phyloP scores from a whole-genome alignment of 495 filamentous ascomycete species.

The Glarea lozoyensis region DNA sequence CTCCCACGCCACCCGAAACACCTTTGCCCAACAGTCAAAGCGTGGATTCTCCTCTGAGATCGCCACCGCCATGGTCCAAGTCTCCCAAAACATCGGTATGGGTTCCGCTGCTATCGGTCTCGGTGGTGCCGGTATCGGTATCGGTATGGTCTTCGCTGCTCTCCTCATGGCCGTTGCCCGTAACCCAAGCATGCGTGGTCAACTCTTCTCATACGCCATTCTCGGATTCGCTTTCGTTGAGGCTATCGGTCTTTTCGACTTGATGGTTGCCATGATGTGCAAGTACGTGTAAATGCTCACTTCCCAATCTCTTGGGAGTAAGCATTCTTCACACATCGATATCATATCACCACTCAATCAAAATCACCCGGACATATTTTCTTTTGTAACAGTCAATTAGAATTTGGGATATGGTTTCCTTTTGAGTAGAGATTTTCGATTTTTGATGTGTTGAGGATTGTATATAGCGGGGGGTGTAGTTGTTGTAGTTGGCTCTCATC shows the following conservation, averaged over 20 bases:
- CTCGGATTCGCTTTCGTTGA: slow-evolving; percentile 90
- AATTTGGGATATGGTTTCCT: too few relatives aligned
- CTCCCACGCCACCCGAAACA: slow-evolving; percentile 54
- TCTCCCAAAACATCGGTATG: slow-evolving; percentile 82
- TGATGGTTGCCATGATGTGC: slow-evolving; percentile 88
- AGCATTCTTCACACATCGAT: too few relatives aligned
- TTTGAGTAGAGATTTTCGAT: too few relatives aligned
- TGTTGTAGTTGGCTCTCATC: too few relatives aligned
- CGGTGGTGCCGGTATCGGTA: slow-evolving; percentile 86
- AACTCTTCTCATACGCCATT: slow-evolving; percentile 92
- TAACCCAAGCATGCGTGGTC: slow-evolving; percentile 82
- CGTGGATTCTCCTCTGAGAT: slow-evolving; percentile 75
- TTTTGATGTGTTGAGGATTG: too few relatives aligned
- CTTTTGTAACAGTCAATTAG: too few relatives aligned
- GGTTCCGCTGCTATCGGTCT: slow-evolving; percentile 82
- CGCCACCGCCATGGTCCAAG: slow-evolving; percentile 75
- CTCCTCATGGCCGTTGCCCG: slow-evolving; percentile 77
- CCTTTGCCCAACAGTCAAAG: slow-evolving; percentile 51
- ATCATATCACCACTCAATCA: too few relatives aligned
- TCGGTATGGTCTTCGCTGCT: slow-evolving; percentile 82
- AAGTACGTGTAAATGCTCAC: slow-evolving; percentile 44
- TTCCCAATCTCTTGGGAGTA: too few relatives aligned
- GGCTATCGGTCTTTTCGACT: slow-evolving; percentile 87
- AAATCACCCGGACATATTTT: too few relatives aligned
- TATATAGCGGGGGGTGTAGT: too few relatives aligned